Conservation (phyloP, 306 rosid genomes). For the Acacia confusa region DNA sequence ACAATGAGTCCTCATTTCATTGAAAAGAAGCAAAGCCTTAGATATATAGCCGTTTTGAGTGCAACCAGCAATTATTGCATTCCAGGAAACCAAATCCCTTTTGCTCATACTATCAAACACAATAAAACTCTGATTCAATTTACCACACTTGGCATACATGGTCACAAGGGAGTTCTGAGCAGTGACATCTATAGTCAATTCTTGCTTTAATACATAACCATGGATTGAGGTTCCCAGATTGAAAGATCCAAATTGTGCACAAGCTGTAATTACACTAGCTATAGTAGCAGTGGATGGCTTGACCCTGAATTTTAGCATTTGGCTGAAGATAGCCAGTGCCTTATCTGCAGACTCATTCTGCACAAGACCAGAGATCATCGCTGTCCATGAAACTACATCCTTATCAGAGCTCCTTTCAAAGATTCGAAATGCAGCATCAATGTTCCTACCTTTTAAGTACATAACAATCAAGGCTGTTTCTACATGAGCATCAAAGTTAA, state of each 20-base stretch:
- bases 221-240: conserved; percentile 59
- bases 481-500: conserved; percentile 51
- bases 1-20: conserved; percentile 52
- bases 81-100: conserved; percentile 82
- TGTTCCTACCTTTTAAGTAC: conserved; percentile 58
- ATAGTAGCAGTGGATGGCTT: conserved; percentile 64
- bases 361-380: conserved; percentile 81
- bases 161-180: conserved; percentile 73
- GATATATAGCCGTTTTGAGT: conserved; percentile 61
- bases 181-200: conserved; percentile 52
- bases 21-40: conserved; percentile 55
- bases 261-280: conserved; percentile 69
- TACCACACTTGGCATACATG: conserved; percentile 76
- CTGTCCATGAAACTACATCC: conserved; percentile 77
- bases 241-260: conserved; percentile 56
- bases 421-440: conserved; percentile 52
- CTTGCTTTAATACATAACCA: conserved; percentile 58
- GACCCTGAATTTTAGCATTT: conserved; percentile 52
- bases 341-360: conserved; percentile 57
- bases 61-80: conserved; percentile 64
- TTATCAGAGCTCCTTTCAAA: conserved; percentile 44
- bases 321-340: conserved; percentile 49
- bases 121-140: conserved; percentile 49
- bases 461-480: conserved; percentile 60
- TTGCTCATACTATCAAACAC: conserved; percentile 50